Evolutionary conservation across 495 filamentous ascomycete species (phyloP), one percentile per base, ranked within the genome.

Genomic region (Podospora australis): DNA sequence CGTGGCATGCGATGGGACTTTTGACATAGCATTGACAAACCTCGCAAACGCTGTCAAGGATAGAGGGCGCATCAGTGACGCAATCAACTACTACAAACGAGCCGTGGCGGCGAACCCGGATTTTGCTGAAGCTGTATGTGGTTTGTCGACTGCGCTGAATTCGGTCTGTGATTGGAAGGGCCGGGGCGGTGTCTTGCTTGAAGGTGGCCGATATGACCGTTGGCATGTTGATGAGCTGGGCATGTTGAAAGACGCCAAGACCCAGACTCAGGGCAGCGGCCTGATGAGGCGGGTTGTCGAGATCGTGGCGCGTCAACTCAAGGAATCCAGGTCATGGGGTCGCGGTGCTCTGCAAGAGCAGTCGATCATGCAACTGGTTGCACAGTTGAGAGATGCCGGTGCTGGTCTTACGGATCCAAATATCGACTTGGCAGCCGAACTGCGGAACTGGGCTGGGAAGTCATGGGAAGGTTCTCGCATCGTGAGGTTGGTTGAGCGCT

Each of bases 41-140:
- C 73, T 99, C 44, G 92, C 92, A 22, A 99, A 99, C 67, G 92
- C 92, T 0, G 92, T 99, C 39, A 99, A 97, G 67, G 92, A 99
- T 64, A 87, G 94, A 61, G 94, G 94, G 9, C 79, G 84, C 36
- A 87, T 96, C 50, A 87, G 80, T 47, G 92, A 99, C 54, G 94
- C 92, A 4, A 96, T 99, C 42, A 67, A 68, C 14, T 97, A 94
- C 63, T 99, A 99, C 70, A 83, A 79, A 54, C 81, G 90, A 50
- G 92, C 92, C 25, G 92, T 99, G 40, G 75, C 78, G 38, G 81
- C 88, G 25, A 99, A 91, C 55, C 92, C 92, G 0, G 86, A 96
- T 19, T 99, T 99, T 69, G 90, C 94, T 10, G 92, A 97, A 69
- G 92, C 92, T 3, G 90, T 97, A 1, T 99, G 92, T 63, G 92